phyloP scores from a whole-genome alignment of 768 basidiomycete genomes.

The Candolleomyces eurysporus region DNA sequence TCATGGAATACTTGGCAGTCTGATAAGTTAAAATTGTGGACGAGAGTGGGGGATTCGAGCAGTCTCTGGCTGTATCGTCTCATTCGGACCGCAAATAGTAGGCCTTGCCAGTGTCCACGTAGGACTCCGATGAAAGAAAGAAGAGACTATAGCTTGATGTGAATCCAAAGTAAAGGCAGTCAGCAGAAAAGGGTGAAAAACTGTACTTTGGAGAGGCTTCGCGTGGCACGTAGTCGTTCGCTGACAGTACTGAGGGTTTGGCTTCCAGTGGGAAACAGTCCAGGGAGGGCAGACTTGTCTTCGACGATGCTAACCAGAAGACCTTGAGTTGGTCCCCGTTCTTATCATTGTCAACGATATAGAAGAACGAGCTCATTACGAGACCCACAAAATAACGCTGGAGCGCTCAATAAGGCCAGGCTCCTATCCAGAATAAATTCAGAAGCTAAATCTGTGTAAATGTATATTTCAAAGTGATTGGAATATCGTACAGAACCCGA shows the following conservation, averaged over 20 bases:
- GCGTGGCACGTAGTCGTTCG: not conserved
- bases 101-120: not conserved
- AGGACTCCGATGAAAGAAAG: not conserved
- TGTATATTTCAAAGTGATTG: no score
- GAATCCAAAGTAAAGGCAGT: constrained; percentile 30
- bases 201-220: not conserved
- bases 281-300: not conserved
- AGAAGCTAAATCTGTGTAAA: no score
- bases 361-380: not conserved
- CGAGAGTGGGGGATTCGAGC: constrained; percentile 33
- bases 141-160: constrained; percentile 43
- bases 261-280: not conserved
- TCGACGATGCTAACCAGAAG: not conserved
- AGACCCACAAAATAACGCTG: no score
- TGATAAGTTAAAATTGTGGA: no score
- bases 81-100: constrained; percentile 28
- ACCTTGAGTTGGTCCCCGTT: not conserved
- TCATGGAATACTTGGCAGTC: no score
- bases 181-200: constrained; percentile 51
- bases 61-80: constrained; percentile 47
- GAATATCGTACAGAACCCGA: no score
- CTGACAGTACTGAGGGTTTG: not conserved
- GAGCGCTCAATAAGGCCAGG: no score
- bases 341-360: not conserved
- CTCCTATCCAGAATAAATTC: no score